Evolutionary conservation across 495 filamentous ascomycete genomes (phyloP), one percentile per base, ranked within the genome.

Genomic region (Penicillium odoratum): DNA sequence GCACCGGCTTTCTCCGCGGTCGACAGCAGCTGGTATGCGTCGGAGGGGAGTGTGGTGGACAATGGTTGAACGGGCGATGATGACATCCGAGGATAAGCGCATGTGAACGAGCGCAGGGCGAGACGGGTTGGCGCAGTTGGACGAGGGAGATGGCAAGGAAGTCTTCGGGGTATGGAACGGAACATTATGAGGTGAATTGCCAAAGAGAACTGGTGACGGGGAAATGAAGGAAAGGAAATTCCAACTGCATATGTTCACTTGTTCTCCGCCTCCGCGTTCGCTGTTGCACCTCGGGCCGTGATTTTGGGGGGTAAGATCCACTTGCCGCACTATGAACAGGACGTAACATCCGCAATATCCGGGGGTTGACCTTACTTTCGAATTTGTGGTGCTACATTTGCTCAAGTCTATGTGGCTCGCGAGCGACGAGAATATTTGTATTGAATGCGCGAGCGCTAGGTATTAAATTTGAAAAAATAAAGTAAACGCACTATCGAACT

Each of bases 11-110:
- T 96, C 40, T 87, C 71, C 16, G 79, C 62, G 52, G 86, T 87
- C 18, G 89, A 81, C 15, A 96, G 81, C 15, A 96, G 83, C 66
- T 96, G 92, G 75, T 88, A 96, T 28, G 86, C 79, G 67, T 93
- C 89, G 26, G 85, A 81, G 0, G 85, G 82, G 21, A 87, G 75
- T 29, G 77, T 66, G 5, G 83, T 77, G 13, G 88, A 85, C 57
- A 84, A 72, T 18, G 81, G 81, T n/a, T 78, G 62, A 29, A 81
- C 77, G 34, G 77, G 61, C 28, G 72, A 61, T 28, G 65, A 61
- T 51, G 72, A 71, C 76, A 79, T 79, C 72, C 74, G 76, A 63
- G 71, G 59, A 68, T 73, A 78, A 61, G 66, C 73, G 73, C 73
- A 72, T 51, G 74, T 72, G 67, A 77, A 76, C 31, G 74, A 60